phyloP scores from a whole-genome alignment of 371 early-diverging fungal species.

The Mucor racemosus region DNA sequence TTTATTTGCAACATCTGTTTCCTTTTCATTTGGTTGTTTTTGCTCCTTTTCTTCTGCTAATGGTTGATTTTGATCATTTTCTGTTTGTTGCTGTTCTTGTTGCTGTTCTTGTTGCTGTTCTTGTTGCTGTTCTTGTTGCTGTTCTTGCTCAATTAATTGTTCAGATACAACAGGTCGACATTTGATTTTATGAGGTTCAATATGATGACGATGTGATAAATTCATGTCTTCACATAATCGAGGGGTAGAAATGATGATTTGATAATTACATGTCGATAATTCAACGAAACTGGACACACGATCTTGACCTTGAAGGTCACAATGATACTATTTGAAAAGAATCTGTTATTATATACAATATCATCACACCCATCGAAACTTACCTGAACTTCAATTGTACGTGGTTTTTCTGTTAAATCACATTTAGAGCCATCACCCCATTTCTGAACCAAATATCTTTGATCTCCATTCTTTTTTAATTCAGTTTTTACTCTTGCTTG shows the following conservation, averaged over 20 bases:
- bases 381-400: constrained; percentile 75
- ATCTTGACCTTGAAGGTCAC: constrained; percentile 60
- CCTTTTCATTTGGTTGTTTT: not conserved
- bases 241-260: constrained; percentile 73
- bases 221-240: constrained; percentile 70
- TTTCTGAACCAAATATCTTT: constrained; percentile 64
- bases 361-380: not conserved
- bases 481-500: constrained; percentile 17
- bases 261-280: constrained; percentile 68
- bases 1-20: not conserved
- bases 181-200: constrained; percentile 57
- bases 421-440: constrained; percentile 79
- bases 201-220: constrained; percentile 52
- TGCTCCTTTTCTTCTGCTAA: constrained; percentile 1
- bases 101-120: constrained; percentile 8
- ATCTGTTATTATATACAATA: not conserved
- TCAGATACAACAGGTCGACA: constrained; percentile 70
- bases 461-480: constrained; percentile 46
- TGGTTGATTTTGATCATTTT: not conserved
- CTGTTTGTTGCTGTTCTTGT: not conserved
- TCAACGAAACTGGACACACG: constrained; percentile 67
- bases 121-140: constrained; percentile 12
- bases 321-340: constrained; percentile 61
- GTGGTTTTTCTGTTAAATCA: constrained; percentile 70
- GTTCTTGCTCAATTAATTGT: constrained; percentile 30